These are phyloP conservation scores for Botrytis byssoidea DNA, from an alignment of 2,329 filamentous ascomycete genomes.

Conservation along the genomic window DNA sequence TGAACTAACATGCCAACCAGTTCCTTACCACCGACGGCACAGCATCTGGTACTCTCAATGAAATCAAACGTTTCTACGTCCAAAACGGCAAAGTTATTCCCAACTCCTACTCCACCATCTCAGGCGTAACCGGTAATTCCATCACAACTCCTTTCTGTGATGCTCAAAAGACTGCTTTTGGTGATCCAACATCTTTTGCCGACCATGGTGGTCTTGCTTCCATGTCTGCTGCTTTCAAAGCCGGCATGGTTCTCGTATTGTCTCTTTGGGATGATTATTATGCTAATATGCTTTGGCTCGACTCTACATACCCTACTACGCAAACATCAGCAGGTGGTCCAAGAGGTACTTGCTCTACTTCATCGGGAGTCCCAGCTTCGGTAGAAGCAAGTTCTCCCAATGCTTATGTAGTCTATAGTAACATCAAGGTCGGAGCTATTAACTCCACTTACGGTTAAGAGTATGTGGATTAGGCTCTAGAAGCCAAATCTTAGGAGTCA, in stretches of 20 bases:
- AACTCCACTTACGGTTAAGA: conserved; percentile 35
- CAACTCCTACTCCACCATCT: conserved; percentile 48
- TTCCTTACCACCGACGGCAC: conserved; percentile 16
- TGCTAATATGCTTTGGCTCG: conserved; percentile 73
- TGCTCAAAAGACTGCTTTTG: conserved; percentile 54
- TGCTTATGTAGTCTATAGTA: conserved; percentile 44
- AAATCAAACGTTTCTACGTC: conserved; percentile 57
- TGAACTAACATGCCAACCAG: background rate
- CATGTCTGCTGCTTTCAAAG: conserved; percentile 54
- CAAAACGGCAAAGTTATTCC: conserved; percentile 54
- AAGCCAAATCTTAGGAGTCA: background rate
- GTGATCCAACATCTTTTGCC: conserved; percentile 52
- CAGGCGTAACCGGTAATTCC: conserved; percentile 49
- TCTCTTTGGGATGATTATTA: conserved; percentile 56
- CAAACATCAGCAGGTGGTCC: conserved; percentile 47
- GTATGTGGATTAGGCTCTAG: no score
- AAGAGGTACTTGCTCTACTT: conserved; percentile 54
- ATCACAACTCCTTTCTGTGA: conserved; percentile 58
- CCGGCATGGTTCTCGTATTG: conserved; percentile 65
- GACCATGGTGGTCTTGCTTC: conserved; percentile 54
- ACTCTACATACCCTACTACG: conserved; percentile 60
- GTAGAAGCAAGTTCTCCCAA: conserved; percentile 49
- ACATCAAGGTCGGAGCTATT: conserved; percentile 39
- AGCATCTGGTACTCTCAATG: conserved; percentile 53
- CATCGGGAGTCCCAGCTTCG: conserved; percentile 51